A percentile compares a stretch with the other conserved stretches of the same genome.
Conservation (phyloP, 768 basidiomycete genomes). For the Lenzites betulinus region DNA sequence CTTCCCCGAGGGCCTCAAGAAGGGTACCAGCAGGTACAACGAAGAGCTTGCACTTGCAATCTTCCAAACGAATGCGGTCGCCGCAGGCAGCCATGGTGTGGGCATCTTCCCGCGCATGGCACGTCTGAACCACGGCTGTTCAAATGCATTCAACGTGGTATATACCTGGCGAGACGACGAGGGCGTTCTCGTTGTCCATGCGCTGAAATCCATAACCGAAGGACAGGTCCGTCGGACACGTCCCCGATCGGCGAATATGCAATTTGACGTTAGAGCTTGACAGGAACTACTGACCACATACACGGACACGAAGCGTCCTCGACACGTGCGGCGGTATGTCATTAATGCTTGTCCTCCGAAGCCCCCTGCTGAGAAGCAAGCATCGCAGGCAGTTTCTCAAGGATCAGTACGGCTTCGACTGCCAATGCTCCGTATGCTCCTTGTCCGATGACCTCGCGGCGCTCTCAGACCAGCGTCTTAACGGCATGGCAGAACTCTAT, state of each 20-base stretch:
- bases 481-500: conserved; percentile 48
- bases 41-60: conserved; percentile 60
- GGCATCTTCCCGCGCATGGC: conserved; percentile 73
- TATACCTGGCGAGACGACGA: conserved; percentile 61
- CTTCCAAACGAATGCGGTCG: conserved; percentile 67
- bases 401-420: conserved; percentile 58
- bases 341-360: not conserved
- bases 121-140: conserved; percentile 69
- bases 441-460: conserved; percentile 48
- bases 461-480: conserved; percentile 54
- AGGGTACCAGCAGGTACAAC: conserved; percentile 32
- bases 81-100: conserved; percentile 46
- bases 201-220: conserved; percentile 51
- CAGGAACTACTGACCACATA: conserved; percentile 68
- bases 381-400: conserved; percentile 47
- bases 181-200: conserved; percentile 53
- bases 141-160: conserved; percentile 65
- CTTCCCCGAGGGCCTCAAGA: conserved; percentile 44
- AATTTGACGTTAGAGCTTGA: not conserved
- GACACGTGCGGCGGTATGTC: conserved; percentile 52
- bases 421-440: conserved; percentile 60
- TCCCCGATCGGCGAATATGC: not conserved
- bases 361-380: not conserved
- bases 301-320: conserved; percentile 54
- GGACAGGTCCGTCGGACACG: conserved; percentile 45